Base-by-base conservation (phyloP, 148 eudicot species). In the Persicaria maculosa region DNA sequence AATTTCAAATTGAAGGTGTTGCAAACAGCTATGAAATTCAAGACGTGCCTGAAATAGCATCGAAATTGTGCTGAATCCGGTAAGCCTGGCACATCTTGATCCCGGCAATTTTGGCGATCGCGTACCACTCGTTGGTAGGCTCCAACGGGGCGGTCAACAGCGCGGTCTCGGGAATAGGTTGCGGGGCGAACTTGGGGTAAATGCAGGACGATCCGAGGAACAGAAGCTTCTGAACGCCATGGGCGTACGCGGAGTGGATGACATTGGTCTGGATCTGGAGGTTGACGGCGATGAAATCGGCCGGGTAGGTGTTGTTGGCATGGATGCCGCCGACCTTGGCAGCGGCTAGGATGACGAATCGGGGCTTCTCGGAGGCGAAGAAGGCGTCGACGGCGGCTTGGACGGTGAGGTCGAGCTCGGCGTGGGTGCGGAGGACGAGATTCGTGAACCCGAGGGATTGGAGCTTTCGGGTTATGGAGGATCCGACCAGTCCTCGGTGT, bases 111-210 rank as follows among this genome's bases (percentile, higher is more conserved):
- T 95, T 95, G 6, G 98, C 98, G 9, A 95, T 79, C 6, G 98
- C 98, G 62, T 95, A 95, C 93, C 93, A 90, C 77, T 95, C 98
- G 50, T 95, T 95, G 14, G 98, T 95, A 22, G 98, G 98, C 81
- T 95, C 98, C 45, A 95, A 77, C 0, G 97, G 91, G 17, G 84
- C 97, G 3, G 98, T 92, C 6, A 95, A 71, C 4, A 95, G 83
- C 4, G 97, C 90, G 0, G 82, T 75, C 82, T 95, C 98, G 11
- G 88, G 84, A 15, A 95, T 95, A 3, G 98, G 98, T 43, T 95
- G 98, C 1, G 98, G 93, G 5, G 98, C 93, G 55, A 92, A 92
- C 82, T 93, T 93, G 61, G 98, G 98, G 83, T 89, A 93, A 68
- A 93, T 93, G 77, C 98, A 93, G 6, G 97, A 91, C 20, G 98